Evolutionary conservation across 2,329 filamentous ascomycete species (phyloP), one percentile per base, ranked within the genome.

Genomic region (Alternaria infectoria): DNA sequence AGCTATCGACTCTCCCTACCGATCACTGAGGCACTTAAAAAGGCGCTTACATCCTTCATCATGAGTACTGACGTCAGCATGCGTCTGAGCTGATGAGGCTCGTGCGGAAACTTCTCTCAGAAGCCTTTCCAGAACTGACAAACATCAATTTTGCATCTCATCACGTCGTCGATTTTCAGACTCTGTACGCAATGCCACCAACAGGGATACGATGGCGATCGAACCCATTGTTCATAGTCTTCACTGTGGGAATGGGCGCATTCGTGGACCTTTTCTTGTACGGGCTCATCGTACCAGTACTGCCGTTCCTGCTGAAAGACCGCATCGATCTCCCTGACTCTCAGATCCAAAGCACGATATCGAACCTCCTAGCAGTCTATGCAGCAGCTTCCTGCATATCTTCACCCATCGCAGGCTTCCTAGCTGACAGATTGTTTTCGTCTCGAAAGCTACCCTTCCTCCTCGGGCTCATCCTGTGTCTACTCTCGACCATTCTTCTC

Each of bases 231-330:
- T 90, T 90, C 79, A 88, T 89, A 66, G 74, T 88, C 43, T 76
- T 82, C 7, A 89, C 87, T 3, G 86, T 90, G 12, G 83, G 81
- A 4, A 76, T 86, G 19, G 86, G 84, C 46, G 81, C 87, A 2
- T 88, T 88, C 69, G 86, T 85, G 0, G 87, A 89, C 70, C 77
- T 89, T 12, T 89, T 89, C 72, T 81, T 89, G 2, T 89, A 89
- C 70, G 86, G 85, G 1, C 79, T 89, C 3, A 81, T 89, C 15
- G 86, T 89, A 0, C 87, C 87, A 0, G 83, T 88, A 9, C 76
- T 89, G 1, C 87, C 87, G 0, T 89, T 86, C 65, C 83, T 89
- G 78, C 83, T 89, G 2, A 73, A 81, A 50, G 82, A 86, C 57
- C 82, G 86, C 6, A 76, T 89, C 19, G 69, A 80, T 2, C 65